Base-by-base conservation (phyloP, 75 land plant genomes). In the Picea sitchensis region DNA sequence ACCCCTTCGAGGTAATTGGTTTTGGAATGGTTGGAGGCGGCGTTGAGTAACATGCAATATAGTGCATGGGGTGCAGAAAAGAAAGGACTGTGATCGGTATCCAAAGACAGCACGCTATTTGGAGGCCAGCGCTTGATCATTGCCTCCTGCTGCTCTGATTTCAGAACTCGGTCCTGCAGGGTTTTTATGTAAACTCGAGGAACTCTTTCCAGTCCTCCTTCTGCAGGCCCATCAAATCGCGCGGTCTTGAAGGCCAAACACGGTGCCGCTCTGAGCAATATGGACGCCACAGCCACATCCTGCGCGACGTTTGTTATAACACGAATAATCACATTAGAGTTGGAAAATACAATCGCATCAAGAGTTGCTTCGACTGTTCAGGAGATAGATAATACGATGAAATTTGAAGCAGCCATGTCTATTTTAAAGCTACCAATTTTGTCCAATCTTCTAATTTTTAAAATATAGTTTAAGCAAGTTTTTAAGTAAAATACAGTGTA, bases 11-110 rank as follows among this genome's bases (percentile, higher is more conserved):
- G 12, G 2, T 9, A 51, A 51, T 51, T 51, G 12, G 56, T 51
- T 51, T 11, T 9, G 11, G 56, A 51, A 9, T 51, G 11, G 56
- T 51, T 51, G 56, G 56, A 51, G 12, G 56, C 11, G 56, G 56
- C 56, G 56, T 51, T 51, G 56, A 51, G 56, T 51, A 51, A 11
- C 56, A 51, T 9, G 11, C 56, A 12, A 51, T 51, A 51, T 51
- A 51, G 11, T 51, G 12, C 56, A 51, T 2, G 12, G 56, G 82
- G 79, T 17, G 58, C 59, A 14, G 94, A 90, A 76, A 90, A 90
- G 76, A 92, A 92, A 17, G 91, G 89, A 82, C 87, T 80, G 68
- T 92, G 94, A 61, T 90, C 94, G 13, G 87, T 82, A 0, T 92
- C 86, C 44, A 87, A 1, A 13, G 38, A 60, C n/a, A 80, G 77